Base-by-base conservation (phyloP, 2,329 filamentous ascomycete genomes). In the Aspergillus novofumigatus region DNA sequence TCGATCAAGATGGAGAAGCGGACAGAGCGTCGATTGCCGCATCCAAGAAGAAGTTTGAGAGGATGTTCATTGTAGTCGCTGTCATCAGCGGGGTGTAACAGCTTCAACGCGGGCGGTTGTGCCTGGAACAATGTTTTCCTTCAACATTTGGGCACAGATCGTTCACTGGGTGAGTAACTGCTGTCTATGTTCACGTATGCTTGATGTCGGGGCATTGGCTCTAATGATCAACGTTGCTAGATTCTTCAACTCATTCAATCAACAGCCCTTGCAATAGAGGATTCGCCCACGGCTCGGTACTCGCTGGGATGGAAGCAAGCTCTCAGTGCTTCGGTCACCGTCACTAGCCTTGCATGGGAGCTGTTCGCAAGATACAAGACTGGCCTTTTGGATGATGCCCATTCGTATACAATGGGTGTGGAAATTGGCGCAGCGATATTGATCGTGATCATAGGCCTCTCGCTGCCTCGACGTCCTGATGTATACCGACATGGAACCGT, bases 391-490 rank as follows among this genome's bases (percentile, higher is more conserved):
- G 10, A 45, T 23, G n/a, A 45, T 23, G 2, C 14, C 42, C 42
- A 23, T 4, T 23, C 21, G 23, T 45, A 45, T 23, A 10, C 11
- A 23, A 45, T 45, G 9, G n/a, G 42, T 11, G n/a, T 45, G 9
- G 42, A 45, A 45, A 45, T 45, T 9, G 42, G 42, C 10, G 8
- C 21, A 21, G 42, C 42, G 9, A 21, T 23, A 20, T 8, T 45
- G n/a, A 45, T 20, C 8, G 20, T 45, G 8, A 23, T 23, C 21
- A 21, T 20, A 20, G 5, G 21, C 20, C 42, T 45, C 21, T 45
- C 42, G n/a, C 42, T 91, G 14, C 87, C 87, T 3, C 81, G 89
- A 47, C 81, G 89, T 10, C 89, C 89, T 3, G 79, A 86, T 53
- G 85, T 92, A 20, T 90, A 80, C 66, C 77, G 80, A 65, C 70